Conservation (phyloP, 768 basidiomycete species). For the Gloeophyllum trabeum region DNA sequence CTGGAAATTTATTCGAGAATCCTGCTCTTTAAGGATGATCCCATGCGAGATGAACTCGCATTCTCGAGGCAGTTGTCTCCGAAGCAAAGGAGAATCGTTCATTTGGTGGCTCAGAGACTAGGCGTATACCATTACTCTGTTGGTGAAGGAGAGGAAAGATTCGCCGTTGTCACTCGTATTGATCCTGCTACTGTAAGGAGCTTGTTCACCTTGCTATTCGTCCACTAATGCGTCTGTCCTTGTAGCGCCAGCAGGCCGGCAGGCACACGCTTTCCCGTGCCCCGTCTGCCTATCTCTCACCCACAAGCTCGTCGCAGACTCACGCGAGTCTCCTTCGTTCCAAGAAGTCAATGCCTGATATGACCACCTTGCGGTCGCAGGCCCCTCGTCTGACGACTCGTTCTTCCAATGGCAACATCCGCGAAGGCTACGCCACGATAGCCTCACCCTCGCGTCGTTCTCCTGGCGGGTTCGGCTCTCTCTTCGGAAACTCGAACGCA, state of each 20-base stretch:
- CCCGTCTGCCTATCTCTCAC: constrained; percentile 69
- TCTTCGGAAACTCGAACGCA: constrained; percentile 39
- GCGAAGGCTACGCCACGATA: constrained; percentile 78
- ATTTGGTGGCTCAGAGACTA: constrained; percentile 92
- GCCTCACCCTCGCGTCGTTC: constrained; percentile 73
- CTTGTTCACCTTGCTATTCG: constrained; percentile 5
- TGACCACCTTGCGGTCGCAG: constrained; percentile 77
- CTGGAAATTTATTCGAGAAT: constrained; percentile 97
- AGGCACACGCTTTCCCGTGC: constrained; percentile 69
- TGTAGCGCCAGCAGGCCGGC: constrained; percentile 33
- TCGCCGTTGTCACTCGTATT: constrained; percentile 89
- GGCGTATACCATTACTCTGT: constrained; percentile 92
- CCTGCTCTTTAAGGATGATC: constrained; percentile 94
- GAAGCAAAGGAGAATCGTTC: constrained; percentile 85
- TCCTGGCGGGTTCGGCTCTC: constrained; percentile 57
- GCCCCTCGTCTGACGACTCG: constrained; percentile 72
- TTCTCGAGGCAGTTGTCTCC: constrained; percentile 83
- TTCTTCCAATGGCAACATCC: constrained; percentile 82
- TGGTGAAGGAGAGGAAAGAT: constrained; percentile 86
- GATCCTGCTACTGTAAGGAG: constrained; percentile 68
- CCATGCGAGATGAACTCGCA: constrained; percentile 93
- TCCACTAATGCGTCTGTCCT: constrained; percentile 4
- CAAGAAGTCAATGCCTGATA: constrained; percentile 99
- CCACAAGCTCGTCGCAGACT: constrained; percentile 31
- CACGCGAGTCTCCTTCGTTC: constrained; percentile 54